These are phyloP conservation scores for Penicillium sp. DNA, from an alignment of 2,329 filamentous ascomycete species.

Conservation along the genomic window DNA sequence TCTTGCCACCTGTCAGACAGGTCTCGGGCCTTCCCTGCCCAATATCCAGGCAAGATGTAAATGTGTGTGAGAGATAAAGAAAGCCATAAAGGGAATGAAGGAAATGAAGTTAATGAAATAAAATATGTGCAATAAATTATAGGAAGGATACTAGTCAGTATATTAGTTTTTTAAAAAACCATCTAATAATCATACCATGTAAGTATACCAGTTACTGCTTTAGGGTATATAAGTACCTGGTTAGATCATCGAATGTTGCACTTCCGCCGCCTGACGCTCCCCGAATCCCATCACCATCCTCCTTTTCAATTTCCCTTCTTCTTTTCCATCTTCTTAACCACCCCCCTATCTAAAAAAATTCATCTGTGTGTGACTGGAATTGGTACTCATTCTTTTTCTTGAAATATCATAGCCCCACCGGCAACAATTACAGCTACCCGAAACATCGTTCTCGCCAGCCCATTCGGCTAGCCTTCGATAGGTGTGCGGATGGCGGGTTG, in stretches of 20 bases:
- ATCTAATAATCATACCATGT: not conserved
- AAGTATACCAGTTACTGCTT: too few relatives aligned
- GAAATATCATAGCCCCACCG: conserved; percentile 1
- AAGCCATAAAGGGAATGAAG: not conserved
- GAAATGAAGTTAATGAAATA: too few relatives aligned
- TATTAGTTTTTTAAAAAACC: not conserved
- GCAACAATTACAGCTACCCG: conserved; percentile 3
- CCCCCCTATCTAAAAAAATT: not conserved
- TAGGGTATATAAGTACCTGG: not conserved
- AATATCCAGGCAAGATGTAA: conserved; percentile 1
- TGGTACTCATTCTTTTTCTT: not conserved
- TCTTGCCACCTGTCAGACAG: not conserved
- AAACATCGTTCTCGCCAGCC: conserved; percentile 8
- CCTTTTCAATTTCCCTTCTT: conserved; percentile 7
- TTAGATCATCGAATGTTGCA: conserved; percentile 31
- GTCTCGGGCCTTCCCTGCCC: conserved; percentile 5
- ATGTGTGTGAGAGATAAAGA: not conserved
- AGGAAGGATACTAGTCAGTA: not conserved
- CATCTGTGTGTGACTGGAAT: not conserved
- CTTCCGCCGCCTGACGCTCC: conserved; percentile 35
- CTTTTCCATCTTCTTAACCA: conserved; percentile 5
- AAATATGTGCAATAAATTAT: not conserved
- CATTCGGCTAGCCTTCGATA: conserved; percentile 18
- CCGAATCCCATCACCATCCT: conserved; percentile 32
- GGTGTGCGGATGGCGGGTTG: conserved; percentile 45